Evolutionary conservation across 441 rosid genomes (phyloP).

Genomic region (Pelargonium australe): DNA sequence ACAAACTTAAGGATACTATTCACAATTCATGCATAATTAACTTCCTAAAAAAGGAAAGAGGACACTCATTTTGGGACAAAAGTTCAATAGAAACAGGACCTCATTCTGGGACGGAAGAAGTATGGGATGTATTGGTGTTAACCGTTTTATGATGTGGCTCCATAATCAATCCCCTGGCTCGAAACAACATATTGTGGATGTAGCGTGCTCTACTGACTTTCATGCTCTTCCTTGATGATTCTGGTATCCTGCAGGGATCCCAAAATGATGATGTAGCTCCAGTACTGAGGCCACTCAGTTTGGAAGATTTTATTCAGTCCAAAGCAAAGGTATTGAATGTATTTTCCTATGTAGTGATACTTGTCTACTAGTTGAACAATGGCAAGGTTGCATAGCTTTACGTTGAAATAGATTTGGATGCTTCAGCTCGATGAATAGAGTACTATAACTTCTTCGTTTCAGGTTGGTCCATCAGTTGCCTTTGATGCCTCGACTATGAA

Average conservation of each 20-base stretch:
- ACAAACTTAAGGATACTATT: too few species aligned
- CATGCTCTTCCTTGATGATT: neutral
- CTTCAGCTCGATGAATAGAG: neutral
- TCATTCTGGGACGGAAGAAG: too few species aligned
- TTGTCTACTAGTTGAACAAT: neutral
- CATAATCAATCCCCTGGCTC: too few species aligned
- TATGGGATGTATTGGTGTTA: too few species aligned
- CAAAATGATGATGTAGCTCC: constrained; percentile 27
- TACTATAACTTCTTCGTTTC: neutral
- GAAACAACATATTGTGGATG: neutral
- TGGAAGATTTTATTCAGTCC: constrained; percentile 70
- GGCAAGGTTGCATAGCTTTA: too few species aligned
- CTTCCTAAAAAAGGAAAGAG: too few species aligned
- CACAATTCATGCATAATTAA: too few species aligned
- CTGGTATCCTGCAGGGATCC: constrained; percentile 32
- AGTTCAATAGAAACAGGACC: too few species aligned
- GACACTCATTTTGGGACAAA: too few species aligned
- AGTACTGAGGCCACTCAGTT: constrained; percentile 44
- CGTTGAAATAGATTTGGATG: neutral
- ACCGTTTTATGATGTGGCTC: too few species aligned
- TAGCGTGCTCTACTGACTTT: neutral
- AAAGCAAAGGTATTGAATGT: constrained; percentile 60
- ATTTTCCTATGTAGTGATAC: neutral
- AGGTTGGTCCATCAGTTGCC: constrained; percentile 95
- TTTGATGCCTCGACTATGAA: constrained; percentile 84